These are phyloP conservation scores for Rubus idaeus DNA, from an alignment of 306 rosid species.

Conservation along the genomic window DNA sequence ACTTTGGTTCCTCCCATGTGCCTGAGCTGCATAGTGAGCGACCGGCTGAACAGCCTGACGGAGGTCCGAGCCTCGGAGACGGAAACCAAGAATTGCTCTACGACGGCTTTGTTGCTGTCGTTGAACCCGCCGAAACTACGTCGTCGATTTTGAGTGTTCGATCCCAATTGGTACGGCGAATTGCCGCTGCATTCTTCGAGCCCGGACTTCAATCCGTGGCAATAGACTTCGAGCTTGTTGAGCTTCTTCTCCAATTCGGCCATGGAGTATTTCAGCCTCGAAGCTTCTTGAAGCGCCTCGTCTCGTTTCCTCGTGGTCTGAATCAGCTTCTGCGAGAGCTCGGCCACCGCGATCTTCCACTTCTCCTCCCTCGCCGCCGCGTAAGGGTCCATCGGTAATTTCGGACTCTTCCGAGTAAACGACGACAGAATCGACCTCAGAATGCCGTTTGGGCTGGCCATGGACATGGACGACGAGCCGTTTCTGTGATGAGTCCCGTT, in stretches of 20 bases:
- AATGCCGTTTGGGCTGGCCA: slow-evolving; percentile 71
- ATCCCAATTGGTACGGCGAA: slow-evolving; percentile 18
- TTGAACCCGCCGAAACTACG: slow-evolving; percentile 3
- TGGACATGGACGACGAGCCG: slow-evolving; percentile 39
- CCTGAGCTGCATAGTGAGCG: slow-evolving; percentile 73
- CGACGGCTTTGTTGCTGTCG: slow-evolving; percentile 25
- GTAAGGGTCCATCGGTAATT: slow-evolving; percentile 28
- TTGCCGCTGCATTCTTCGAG: slow-evolving; percentile 64
- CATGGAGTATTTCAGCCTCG: slow-evolving; percentile 75
- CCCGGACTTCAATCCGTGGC: slow-evolving; percentile 70
- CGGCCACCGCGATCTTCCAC: slow-evolving; percentile 76
- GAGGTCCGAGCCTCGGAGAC: slow-evolving; percentile 76
- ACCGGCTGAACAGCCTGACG: slow-evolving; percentile 59
- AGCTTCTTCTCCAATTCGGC: slow-evolving; percentile 86
- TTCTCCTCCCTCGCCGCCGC: slow-evolving; percentile 64
- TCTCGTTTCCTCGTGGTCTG: slow-evolving; percentile 75
- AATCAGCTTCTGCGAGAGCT: slow-evolving; percentile 79
- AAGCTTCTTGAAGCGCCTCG: slow-evolving; percentile 77
- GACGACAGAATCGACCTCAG: slow-evolving; percentile 71
- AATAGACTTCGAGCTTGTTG: slow-evolving; percentile 77
- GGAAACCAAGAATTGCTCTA: slow-evolving; percentile 55
- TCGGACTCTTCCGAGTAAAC: slow-evolving; percentile 72
- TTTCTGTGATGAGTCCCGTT: slow-evolving; percentile 19
- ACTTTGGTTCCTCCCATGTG: slow-evolving; percentile 68
- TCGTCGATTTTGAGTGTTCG: slow-evolving; percentile 18